Percentiles rank a stretch among this genome's conserved stretches.
Conservation (phyloP, 192 early-diverging fungal species). For the Linnemannia zychae region DNA sequence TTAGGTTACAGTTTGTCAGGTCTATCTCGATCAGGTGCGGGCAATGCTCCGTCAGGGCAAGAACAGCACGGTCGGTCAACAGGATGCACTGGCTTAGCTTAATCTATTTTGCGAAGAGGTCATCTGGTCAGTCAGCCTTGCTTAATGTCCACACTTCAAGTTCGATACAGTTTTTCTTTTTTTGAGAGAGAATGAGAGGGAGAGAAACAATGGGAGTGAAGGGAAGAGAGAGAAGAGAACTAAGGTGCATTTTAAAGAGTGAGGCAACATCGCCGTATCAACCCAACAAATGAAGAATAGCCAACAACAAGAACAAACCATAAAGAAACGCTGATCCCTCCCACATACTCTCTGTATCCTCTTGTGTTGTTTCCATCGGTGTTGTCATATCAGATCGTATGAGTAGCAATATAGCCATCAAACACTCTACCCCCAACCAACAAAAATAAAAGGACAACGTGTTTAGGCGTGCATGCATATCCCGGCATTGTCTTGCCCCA, state of each 20-base stretch:
- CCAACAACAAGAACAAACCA: background rate
- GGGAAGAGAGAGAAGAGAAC: background rate
- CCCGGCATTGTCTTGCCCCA: background rate
- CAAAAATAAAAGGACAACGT: background rate
- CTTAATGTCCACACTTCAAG: background rate
- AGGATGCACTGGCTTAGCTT: constrained; percentile 66
- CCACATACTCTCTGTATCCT: background rate
- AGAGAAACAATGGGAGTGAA: background rate
- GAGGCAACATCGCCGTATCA: background rate
- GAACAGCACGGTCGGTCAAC: constrained; percentile 62
- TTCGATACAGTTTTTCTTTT: background rate
- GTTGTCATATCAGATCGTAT: background rate
- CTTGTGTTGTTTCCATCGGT: background rate
- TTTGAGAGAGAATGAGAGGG: background rate
- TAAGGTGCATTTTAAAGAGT: background rate
- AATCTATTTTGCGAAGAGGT: constrained; percentile 56
- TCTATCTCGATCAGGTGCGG: constrained; percentile 67
- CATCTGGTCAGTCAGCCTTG: background rate
- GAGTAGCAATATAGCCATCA: background rate
- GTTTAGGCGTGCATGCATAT: background rate
- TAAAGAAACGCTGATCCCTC: background rate
- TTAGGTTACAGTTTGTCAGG: constrained; percentile 61
- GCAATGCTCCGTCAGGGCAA: constrained; percentile 63
- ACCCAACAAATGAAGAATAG: background rate
- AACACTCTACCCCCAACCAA: no score